Base-by-base conservation (phyloP, 1,284 basidiomycete genomes). In the Thecaphora frezii region DNA sequence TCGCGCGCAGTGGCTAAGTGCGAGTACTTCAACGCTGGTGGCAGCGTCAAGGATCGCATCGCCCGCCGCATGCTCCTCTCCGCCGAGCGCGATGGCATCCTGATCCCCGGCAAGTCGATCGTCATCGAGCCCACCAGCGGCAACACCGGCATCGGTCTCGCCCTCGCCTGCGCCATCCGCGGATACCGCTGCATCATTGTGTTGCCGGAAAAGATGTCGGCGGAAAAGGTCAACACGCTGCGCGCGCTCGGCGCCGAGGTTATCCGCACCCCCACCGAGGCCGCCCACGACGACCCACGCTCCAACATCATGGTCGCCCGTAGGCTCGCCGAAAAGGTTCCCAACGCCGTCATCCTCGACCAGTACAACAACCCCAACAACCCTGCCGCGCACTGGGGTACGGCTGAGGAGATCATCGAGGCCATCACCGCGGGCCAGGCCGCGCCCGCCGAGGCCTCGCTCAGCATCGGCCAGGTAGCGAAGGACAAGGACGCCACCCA, bases 31-130 rank as follows among this genome's bases (percentile, higher is more conserved):
- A 94, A 91, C 23, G 88, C 87, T 2, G 94, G 94, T 13, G 94
- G 94, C 1, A 92, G 89, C 4, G 89, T 97, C 64, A 98, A 98
- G 82, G 94, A 97, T 78, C 84, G 93, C 57, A 96, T 97, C 60
- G 83, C 83, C 23, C 51, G 67, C 80, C 87, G 91, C n/a, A 98
- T 98, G 94, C 86, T 97, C 2, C 87, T 92, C 67, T 85, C 88
- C 23, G 94, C 94, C 7, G 94, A 98, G 82, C 84, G 84, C 58
- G 87, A 91, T 43, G 93, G 93, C 26, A 86, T 83, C 49, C 85
- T 97, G 41, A 84, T 91, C 44, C 90, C 90, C 1, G 93, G 93
- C 5, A 84, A 91, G 81, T 92, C 89, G 69, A 86, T 96, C 51
- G 87, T 97, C 60, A 93, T 97, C 67, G 94, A 97, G 78, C 73